Evolutionary conservation across 352 stramenopile genomes (phyloP).

Genomic region (Phytophthora europaea): DNA sequence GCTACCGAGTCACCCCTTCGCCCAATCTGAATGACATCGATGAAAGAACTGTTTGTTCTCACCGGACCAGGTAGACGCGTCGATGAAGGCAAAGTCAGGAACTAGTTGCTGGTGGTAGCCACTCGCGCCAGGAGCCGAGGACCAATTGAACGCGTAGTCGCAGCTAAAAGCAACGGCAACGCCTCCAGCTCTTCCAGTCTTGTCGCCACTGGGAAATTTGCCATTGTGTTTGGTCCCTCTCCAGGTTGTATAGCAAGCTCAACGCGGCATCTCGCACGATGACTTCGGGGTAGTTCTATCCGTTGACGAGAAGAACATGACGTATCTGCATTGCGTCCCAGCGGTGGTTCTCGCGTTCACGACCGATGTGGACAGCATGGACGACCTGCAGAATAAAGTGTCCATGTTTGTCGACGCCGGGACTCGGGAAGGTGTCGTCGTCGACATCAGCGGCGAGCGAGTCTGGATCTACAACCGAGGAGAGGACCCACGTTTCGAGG

Average conservation of each 20-base stretch:
- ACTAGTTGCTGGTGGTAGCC: constrained; percentile 8
- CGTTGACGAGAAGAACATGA: constrained; percentile 1
- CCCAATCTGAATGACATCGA: neutral
- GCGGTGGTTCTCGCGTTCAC: neutral
- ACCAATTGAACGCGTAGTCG: constrained; percentile 1
- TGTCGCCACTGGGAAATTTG: neutral
- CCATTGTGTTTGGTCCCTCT: neutral
- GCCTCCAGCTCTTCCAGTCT: neutral
- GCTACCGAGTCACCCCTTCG: neutral
- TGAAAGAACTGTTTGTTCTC: neutral
- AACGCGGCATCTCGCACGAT: neutral
- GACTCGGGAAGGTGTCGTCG: constrained; percentile 34
- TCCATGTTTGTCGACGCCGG: constrained; percentile 35
- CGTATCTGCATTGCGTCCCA: constrained; percentile 7
- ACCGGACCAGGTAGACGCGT: constrained; percentile 1
- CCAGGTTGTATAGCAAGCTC: neutral
- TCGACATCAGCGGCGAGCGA: constrained; percentile 33
- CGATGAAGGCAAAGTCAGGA: constrained; percentile 10
- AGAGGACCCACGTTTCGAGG: constrained; percentile 19
- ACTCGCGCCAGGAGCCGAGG: neutral
- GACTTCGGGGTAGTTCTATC: constrained; percentile 7
- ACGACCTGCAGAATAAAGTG: constrained; percentile 11
- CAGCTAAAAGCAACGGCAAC: neutral
- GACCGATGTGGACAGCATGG: neutral
- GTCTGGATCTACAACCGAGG: constrained; percentile 39